Evolutionary conservation across 768 basidiomycete species (phyloP).

Genomic region (Tylopilus rubrobrunneus): DNA sequence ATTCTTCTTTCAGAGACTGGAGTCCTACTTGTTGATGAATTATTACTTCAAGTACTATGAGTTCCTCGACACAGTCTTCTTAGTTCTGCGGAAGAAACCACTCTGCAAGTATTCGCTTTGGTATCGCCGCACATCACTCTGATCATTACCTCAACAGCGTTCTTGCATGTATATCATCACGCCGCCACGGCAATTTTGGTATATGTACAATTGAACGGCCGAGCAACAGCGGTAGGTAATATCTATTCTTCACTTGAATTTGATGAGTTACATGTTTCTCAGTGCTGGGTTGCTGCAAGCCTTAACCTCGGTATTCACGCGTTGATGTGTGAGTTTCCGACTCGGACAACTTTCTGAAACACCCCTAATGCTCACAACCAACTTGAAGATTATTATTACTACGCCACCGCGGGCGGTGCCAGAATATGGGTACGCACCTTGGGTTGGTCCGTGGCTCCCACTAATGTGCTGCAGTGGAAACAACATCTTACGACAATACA

Average conservation of each 20-base stretch:
- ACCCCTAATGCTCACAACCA: background rate
- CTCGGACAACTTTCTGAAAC: background rate
- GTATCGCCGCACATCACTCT: background rate
- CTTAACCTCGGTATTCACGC: slow-evolving; percentile 92
- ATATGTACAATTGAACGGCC: slow-evolving; percentile 87
- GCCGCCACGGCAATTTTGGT: slow-evolving; percentile 92
- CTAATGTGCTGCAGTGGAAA: slow-evolving; percentile 16
- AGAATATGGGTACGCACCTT: slow-evolving; percentile 17
- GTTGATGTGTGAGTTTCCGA: slow-evolving; percentile 76
- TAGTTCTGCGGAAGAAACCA: slow-evolving; percentile 95
- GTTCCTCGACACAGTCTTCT: slow-evolving; percentile 90
- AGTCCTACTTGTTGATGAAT: slow-evolving; percentile 95
- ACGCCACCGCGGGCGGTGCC: slow-evolving; percentile 58
- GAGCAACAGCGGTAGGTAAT: slow-evolving; percentile 75
- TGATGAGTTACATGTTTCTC: background rate
- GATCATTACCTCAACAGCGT: slow-evolving; percentile 46
- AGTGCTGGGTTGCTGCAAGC: slow-evolving; percentile 91
- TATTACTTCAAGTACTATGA: slow-evolving; percentile 95
- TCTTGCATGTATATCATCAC: slow-evolving; percentile 97
- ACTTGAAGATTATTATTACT: slow-evolving; percentile 72
- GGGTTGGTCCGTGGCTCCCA: background rate
- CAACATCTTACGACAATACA: slow-evolving; percentile 22
- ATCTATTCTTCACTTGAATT: background rate
- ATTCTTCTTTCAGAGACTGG: slow-evolving; percentile 54
- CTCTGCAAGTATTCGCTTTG: slow-evolving; percentile 53